Evolutionary conservation across 1,284 basidiomycete species (phyloP).

Genomic region (Ustilago curta): DNA sequence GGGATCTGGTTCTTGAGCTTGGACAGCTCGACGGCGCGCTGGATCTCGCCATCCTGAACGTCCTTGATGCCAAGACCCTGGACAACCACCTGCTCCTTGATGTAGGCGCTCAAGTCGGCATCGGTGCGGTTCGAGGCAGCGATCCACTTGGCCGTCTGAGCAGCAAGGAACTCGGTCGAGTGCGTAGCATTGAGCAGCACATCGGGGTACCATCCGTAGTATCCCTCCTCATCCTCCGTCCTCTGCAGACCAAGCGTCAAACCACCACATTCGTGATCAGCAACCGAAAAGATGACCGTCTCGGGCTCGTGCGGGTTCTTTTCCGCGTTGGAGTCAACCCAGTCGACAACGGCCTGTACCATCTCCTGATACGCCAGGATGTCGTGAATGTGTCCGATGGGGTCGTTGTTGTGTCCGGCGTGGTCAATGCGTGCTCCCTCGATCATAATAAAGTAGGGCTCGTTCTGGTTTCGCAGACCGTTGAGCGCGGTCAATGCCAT

Average conservation of each 20-base stretch:
- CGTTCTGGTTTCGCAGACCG: conserved; percentile 55
- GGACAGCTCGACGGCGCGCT: conserved; percentile 44
- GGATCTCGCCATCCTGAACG: conserved; percentile 53
- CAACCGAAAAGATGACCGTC: conserved; percentile 60
- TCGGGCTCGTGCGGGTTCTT: conserved; percentile 45
- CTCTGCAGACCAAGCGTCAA: conserved; percentile 57
- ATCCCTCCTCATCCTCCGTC: conserved; percentile 46
- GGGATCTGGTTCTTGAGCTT: conserved; percentile 45
- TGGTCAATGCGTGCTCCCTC: conserved; percentile 65
- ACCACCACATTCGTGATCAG: conserved; percentile 68
- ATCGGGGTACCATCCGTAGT: conserved; percentile 61
- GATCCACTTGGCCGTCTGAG: conserved; percentile 47
- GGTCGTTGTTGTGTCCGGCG: conserved; percentile 68
- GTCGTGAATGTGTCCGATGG: conserved; percentile 65
- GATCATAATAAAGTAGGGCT: conserved; percentile 69
- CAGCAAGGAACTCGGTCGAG: conserved; percentile 63
- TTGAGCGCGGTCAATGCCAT: conserved; percentile 67
- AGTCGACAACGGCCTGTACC: conserved; percentile 52
- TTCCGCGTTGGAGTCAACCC: conserved; percentile 54
- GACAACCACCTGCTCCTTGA: conserved; percentile 45
- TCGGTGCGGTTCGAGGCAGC: conserved; percentile 55
- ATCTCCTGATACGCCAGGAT: conserved; percentile 65
- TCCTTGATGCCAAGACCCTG: conserved; percentile 50
- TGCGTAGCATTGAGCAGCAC: conserved; percentile 61
- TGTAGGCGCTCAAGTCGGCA: conserved; percentile 52